Evolutionary conservation across 441 rosid genomes (phyloP), one percentile per base, ranked within the genome.

Genomic region (Brassica balearica): DNA sequence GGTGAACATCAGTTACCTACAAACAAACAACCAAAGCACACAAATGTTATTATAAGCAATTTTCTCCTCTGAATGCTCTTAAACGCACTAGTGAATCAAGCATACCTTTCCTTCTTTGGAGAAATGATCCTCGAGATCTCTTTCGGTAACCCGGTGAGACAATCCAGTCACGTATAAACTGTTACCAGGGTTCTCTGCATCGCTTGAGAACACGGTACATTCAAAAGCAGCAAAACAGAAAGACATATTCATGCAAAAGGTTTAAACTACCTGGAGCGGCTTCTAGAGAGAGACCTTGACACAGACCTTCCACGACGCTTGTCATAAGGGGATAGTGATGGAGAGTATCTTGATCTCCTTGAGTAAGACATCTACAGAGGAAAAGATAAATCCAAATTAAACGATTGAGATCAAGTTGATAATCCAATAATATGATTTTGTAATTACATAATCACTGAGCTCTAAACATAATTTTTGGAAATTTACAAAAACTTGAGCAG

Each of bases 131-230:
- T 88, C 93, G 5, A 95, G 84, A 73, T 95, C 98, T 58, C 87
- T 86, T 85, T 89, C 89, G 0, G 95, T 88, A 34, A 89, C 85
- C 6, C 93, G 83, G 14, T 88, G 91, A 2, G 96, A 95, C 85
- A 95, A 75, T 10, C 98, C 98, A 0, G 99, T 93, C 75, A 95
- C 99, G 69, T 95, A 95, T 84, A 95, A 81, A 82, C 92, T 91
- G 84, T 95, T 92, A 22, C 98, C 98, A 53, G 96, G 97, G 78
- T 95, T 95, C 68, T 89, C 99, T 38, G 87, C 91, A 48, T 90
- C 97, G 6, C 71, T 61, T 29, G 34, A 29, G 34, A 25, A 29
- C 34, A 29, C 5, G 34, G 17, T 6, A 14, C 14, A 67, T 12
- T 62, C 8, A 20, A 17, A 53, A n/a, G 9, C 29, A 65, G 11